Evolutionary conservation across 495 filamentous ascomycete species (phyloP).

Genomic region (Ascodesmis nigricans): DNA sequence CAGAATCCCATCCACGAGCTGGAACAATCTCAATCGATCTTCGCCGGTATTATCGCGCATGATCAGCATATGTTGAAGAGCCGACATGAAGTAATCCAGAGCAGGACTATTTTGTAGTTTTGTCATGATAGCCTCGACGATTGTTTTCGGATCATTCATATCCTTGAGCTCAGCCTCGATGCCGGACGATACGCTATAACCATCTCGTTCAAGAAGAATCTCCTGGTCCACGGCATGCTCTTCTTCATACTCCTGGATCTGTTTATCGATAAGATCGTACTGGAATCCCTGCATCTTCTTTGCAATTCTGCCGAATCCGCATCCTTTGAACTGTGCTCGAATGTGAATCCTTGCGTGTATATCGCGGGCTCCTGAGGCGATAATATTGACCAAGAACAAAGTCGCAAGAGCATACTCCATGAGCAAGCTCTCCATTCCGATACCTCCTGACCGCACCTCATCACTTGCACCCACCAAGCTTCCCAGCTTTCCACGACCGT

Average conservation of each 20-base stretch:
- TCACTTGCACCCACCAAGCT: slow-evolving; percentile 92
- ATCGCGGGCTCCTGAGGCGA: slow-evolving; percentile 84
- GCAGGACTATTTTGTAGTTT: slow-evolving; percentile 64
- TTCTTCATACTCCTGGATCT: slow-evolving; percentile 77
- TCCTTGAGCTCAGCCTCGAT: slow-evolving; percentile 84
- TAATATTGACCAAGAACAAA: slow-evolving; percentile 87
- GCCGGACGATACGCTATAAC: slow-evolving; percentile 69
- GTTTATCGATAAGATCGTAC: slow-evolving; percentile 96
- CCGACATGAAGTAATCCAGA: slow-evolving; percentile 88
- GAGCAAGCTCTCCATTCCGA: slow-evolving; percentile 94
- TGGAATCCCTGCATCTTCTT: slow-evolving; percentile 97
- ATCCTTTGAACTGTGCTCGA: slow-evolving; percentile 84
- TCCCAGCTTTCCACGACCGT: slow-evolving; percentile 95
- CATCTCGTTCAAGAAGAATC: slow-evolving; percentile 81
- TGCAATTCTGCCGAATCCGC: slow-evolving; percentile 83
- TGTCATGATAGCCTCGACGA: slow-evolving; percentile 79
- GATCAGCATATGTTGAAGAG: slow-evolving; percentile 81
- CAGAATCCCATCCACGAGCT: slow-evolving; percentile 92
- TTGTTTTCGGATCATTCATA: slow-evolving; percentile 77
- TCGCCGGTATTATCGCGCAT: slow-evolving; percentile 86
- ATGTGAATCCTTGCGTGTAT: slow-evolving; percentile 84
- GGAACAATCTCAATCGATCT: slow-evolving; percentile 87
- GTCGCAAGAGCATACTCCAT: slow-evolving; percentile 98
- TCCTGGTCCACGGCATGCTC: slow-evolving; percentile 98
- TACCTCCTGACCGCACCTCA: slow-evolving; percentile 87